Base-by-base conservation (phyloP, 352 stramenopile species). In the Phytophthora vignae region DNA sequence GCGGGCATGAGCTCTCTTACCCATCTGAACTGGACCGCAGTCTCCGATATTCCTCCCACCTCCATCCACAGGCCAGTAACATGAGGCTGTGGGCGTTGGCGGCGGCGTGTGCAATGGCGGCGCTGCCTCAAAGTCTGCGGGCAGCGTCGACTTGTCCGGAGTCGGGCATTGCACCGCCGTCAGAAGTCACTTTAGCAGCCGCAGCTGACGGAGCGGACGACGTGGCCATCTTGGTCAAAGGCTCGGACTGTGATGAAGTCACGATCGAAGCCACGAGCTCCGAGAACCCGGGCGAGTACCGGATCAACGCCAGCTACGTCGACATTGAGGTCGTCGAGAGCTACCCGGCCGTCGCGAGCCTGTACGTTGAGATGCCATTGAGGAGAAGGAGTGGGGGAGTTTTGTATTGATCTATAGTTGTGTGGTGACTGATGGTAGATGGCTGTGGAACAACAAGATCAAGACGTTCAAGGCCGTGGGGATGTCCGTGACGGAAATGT, bases 391-490 rank as follows among this genome's bases (percentile, higher is more conserved):
- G n/a, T 11, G 22, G 2, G 22, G 22, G 22, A 27, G 22, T 6
- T 55, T 21, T 29, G n/a, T 17, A 55, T 15, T 55, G 48, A 50
- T 52, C 9, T 22, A 22, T 22, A 22, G 21, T 25, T 31, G 48
- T 29, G 11, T n/a, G 48, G 27, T 11, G 27, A 6, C 22, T 44
- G 21, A 1, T 60, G 42, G 29, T 38, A 80, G 72, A 11, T 76
- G 71, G 55, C 71, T 81, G 11, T 83, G 76, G 76, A 76, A 85
- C 60, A 88, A 88, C 67, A 62, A 73, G 49, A 84, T 88, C 63
- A 76, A 67, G 55, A 64, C 64, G 49, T 84, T 84, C 48, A 74
- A 79, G 46, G 57, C 60, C 0, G 67, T 72, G 2, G 71, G 64
- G 19, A 78, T 70, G 3, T 82, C 55, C 1, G 66, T 86, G 60